Conservation (phyloP, 257 asterid species). For the Galeopsis tetrahit region DNA sequence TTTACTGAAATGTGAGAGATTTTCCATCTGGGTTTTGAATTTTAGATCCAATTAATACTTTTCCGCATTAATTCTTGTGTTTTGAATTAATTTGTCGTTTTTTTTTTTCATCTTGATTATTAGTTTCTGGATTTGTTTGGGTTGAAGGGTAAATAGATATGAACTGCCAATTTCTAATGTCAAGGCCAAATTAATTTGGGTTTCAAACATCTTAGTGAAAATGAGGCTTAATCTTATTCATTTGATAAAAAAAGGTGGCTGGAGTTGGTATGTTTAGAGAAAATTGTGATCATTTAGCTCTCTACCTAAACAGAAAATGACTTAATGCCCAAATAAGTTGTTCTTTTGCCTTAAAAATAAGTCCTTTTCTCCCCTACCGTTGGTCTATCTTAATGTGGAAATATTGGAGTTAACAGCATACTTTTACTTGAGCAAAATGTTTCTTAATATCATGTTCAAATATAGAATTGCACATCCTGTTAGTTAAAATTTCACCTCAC, state of each 20-base stretch:
- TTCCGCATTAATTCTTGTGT: neutral
- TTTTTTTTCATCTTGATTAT: neutral
- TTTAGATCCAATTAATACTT: slow-evolving; percentile 34
- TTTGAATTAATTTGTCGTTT: neutral
- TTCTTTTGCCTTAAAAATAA: slow-evolving; percentile 15
- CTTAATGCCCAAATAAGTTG: slow-evolving; percentile 27
- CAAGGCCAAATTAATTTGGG: slow-evolving; percentile 5
- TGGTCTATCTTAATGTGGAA: slow-evolving; percentile 16
- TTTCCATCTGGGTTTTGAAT: slow-evolving; percentile 34
- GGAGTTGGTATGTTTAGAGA: slow-evolving; percentile 11
- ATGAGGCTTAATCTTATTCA: slow-evolving; percentile 23
- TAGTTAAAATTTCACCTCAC: slow-evolving; percentile 22
- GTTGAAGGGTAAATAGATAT: slow-evolving; percentile 6
- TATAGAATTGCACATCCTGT: neutral
- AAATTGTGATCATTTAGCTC: slow-evolving; percentile 29
- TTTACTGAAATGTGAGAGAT: slow-evolving; percentile 27
- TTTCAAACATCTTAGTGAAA: slow-evolving; percentile 26
- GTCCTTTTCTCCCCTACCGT: neutral
- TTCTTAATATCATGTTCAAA: neutral
- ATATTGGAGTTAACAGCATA: neutral
- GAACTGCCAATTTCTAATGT: slow-evolving; percentile 11
- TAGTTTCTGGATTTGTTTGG: slow-evolving; percentile 23
- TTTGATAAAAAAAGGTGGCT: slow-evolving; percentile 19
- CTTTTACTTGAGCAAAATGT: neutral
- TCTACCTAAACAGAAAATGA: slow-evolving; percentile 32